Evolutionary conservation across 2,329 filamentous ascomycete species (phyloP), one percentile per base, ranked within the genome.

Genomic region (Pezizomycotina sp.): DNA sequence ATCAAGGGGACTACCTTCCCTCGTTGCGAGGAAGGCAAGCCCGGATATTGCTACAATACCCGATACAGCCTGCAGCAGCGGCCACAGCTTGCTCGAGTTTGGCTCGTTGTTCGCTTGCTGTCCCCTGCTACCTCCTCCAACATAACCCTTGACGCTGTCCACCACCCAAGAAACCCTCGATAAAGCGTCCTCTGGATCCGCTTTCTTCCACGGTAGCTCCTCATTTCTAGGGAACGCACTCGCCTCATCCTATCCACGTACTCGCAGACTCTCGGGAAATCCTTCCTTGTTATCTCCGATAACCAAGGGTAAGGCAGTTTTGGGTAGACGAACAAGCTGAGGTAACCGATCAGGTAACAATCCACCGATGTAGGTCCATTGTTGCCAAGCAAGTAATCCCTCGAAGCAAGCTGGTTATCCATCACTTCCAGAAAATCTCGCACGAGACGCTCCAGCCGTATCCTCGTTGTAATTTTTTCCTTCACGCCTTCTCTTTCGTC

Each of bases 261-360:
- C 5, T 45, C 48, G 18, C 58, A 56, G 18, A 70, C 45, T 5
- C 49, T 52, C 2, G 60, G 55, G 27, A 62, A 64, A 39, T 69
- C 67, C 14, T 55, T 56, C 36, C 59, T 55, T 51, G 79, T 62
- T 1, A 65, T 63, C 32, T 70, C 64, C 39, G 61, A 60, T 4
- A 78, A 57, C 73, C 73, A 80, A 12, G 66, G 56, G 36, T 73
- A 67, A 10, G 72, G 69, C 14, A 78, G 53, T 6, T 66, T 57
- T 1, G 74, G 67, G 15, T 67, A 62, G 1, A 77, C 61, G 62
- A 89, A 77, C 31, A 93, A 59, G 2, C 71, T 66, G 22, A 95
- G 61, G 54, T 91, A 92, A 7, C 75, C 89, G 50, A 81, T 70
- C 0, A 72, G 74, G 29, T 93, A 56, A 53, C 80, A 92, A 56